Conservation (phyloP, 2,329 filamentous ascomycete species). For the Triangularia verruculosa region DNA sequence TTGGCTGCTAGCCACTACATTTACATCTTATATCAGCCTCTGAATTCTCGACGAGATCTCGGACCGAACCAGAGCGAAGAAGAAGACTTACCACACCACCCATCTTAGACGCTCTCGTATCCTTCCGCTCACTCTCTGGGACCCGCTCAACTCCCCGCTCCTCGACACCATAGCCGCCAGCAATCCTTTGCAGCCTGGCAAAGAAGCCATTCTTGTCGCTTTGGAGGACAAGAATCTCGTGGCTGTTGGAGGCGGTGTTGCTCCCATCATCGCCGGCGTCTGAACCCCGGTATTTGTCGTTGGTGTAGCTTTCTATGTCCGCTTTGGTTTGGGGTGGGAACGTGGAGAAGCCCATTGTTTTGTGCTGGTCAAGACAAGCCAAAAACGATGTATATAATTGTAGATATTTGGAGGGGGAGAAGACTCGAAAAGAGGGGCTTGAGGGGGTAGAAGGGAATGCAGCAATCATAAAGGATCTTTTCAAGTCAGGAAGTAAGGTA, state of each 20-base stretch:
- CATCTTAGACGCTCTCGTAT: conserved; percentile 63
- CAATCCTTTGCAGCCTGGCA: conserved; percentile 55
- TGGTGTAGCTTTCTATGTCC: conserved; percentile 15
- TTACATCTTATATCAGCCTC: conserved; percentile 4
- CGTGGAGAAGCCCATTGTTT: background rate
- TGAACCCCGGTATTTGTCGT: conserved; percentile 6
- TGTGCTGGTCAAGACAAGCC: background rate
- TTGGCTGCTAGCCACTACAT: conserved; percentile 73
- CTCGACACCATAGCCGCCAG: conserved; percentile 65
- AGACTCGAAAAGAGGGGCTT: too few relatives aligned
- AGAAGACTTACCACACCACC: conserved; percentile 62
- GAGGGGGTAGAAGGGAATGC: too few relatives aligned
- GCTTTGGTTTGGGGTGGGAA: background rate
- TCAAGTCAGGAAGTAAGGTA: background rate
- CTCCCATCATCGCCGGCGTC: background rate
- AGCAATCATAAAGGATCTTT: too few relatives aligned
- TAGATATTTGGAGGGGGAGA: background rate
- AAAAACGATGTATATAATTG: background rate
- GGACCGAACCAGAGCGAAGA: background rate
- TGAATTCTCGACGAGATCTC: background rate
- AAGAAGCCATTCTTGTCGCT: conserved; percentile 25
- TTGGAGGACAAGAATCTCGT: conserved; percentile 18
- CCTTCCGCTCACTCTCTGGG: conserved; percentile 64
- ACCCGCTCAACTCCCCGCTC: conserved; percentile 74
- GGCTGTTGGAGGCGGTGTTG: background rate